These are phyloP conservation scores for Sarocladium oryzae DNA, from an alignment of 2,329 filamentous ascomycete genomes.

Conservation along the genomic window DNA sequence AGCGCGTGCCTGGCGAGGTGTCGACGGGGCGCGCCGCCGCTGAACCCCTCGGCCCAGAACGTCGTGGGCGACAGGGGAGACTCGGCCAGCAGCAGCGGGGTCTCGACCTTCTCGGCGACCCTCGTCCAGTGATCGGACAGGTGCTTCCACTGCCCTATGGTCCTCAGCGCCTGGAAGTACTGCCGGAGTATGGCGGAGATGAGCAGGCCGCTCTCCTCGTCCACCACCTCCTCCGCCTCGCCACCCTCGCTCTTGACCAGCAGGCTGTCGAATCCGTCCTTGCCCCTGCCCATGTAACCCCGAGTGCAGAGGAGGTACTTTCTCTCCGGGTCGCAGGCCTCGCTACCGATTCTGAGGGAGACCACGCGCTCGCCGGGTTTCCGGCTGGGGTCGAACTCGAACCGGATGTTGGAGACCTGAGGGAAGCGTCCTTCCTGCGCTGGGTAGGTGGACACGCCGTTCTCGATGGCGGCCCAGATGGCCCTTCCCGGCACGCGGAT, in stretches of 20 bases:
- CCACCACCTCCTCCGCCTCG: conserved; percentile 68
- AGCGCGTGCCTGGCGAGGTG: conserved; percentile 7
- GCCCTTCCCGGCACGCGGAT: conserved; percentile 65
- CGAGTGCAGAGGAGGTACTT: conserved; percentile 71
- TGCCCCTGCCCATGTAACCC: conserved; percentile 84
- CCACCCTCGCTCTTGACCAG: conserved; percentile 73
- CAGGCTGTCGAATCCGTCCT: conserved; percentile 75
- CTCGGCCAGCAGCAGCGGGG: conserved; percentile 22
- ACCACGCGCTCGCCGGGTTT: conserved; percentile 57
- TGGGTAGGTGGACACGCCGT: conserved; percentile 72
- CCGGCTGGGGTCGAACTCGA: conserved; percentile 61
- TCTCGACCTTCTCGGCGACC: conserved; percentile 49
- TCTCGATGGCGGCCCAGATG: conserved; percentile 76
- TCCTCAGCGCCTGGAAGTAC: conserved; percentile 82
- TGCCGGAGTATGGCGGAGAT: conserved; percentile 83
- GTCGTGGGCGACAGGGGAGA: conserved; percentile 16
- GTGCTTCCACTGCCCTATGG: conserved; percentile 71
- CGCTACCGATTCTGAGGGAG: conserved; percentile 53
- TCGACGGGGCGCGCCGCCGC: conserved; percentile 3
- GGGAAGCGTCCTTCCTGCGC: conserved; percentile 79
- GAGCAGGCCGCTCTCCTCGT: conserved; percentile 80
- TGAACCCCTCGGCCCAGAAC: conserved; percentile 9
- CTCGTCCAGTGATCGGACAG: conserved; percentile 64
- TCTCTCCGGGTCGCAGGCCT: conserved; percentile 54
- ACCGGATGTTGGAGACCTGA: conserved; percentile 77